Conservation (phyloP, 1,139 yeast species). For the Diutina ranongensis region DNA sequence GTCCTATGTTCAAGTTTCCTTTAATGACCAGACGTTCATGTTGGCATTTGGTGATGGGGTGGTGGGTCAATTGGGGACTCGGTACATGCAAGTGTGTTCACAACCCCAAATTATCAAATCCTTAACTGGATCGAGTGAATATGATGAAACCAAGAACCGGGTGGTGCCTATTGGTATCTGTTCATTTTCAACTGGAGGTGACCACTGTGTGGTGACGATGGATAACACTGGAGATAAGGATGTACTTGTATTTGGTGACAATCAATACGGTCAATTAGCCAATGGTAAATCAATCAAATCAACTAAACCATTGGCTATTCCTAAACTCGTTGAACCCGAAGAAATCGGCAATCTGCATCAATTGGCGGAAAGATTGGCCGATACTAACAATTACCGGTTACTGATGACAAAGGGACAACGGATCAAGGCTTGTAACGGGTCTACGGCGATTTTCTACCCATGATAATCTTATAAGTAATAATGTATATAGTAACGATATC, state of each 20-base stretch:
- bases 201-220: constrained; percentile 55
- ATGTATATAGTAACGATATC: neutral
- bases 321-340: constrained; percentile 47
- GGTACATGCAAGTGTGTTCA: constrained; percentile 62
- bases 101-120: constrained; percentile 53
- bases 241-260: constrained; percentile 75
- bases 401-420: neutral
- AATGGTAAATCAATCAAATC: constrained; percentile 60
- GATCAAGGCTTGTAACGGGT: neutral
- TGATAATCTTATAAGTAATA: too few species aligned
- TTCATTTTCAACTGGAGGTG: constrained; percentile 48
- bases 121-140: constrained; percentile 33
- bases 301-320: constrained; percentile 43
- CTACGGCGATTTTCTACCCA: constrained; percentile 3
- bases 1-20: constrained; percentile 39
- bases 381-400: neutral
- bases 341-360: constrained; percentile 11
- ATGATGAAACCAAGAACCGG: constrained; percentile 19
- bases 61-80: constrained; percentile 82
- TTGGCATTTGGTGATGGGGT: constrained; percentile 77
- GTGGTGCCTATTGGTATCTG: constrained; percentile 35
- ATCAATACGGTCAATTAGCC: constrained; percentile 74
- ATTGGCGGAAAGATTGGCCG: constrained; percentile 2
- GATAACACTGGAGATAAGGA: constrained; percentile 39
- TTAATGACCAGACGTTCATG: constrained; percentile 18